phyloP scores from a whole-genome alignment of 352 stramenopile genomes.

The Phytopythium sindhum region DNA sequence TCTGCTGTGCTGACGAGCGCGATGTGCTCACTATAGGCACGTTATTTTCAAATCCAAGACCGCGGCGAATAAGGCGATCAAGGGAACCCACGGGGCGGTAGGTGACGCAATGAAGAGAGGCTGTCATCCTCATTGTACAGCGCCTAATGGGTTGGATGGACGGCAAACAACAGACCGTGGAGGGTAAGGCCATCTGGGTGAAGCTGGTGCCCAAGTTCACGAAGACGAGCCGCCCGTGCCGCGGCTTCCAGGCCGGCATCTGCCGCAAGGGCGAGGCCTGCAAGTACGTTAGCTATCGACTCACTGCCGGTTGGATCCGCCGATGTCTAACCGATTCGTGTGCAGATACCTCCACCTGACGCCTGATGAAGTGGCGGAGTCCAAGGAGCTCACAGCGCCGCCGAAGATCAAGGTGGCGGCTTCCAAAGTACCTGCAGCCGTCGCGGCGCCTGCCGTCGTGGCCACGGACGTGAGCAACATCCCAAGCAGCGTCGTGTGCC shows the following conservation, averaged over 20 bases:
- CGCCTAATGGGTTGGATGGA: not conserved
- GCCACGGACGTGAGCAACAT: constrained; percentile 26
- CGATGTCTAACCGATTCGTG: not conserved
- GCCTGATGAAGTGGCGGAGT: not conserved
- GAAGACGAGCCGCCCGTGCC: constrained; percentile 40
- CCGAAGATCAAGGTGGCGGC: constrained; percentile 5
- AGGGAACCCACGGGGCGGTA: constrained; percentile 47
- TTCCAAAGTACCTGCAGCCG: not conserved
- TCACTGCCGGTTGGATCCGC: too few relatives aligned
- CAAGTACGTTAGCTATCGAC: constrained; percentile 42
- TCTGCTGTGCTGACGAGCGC: not conserved
- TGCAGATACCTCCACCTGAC: constrained; percentile 30
- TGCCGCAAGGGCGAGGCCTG: constrained; percentile 62
- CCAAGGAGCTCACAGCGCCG: not conserved
- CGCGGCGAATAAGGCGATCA: constrained; percentile 33
- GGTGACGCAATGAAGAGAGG: not conserved
- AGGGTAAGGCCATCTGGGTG: constrained; percentile 50
- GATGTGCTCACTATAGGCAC: constrained; percentile 21
- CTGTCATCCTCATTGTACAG: not conserved
- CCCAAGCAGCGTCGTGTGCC: constrained; percentile 34
- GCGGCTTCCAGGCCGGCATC: constrained; percentile 51
- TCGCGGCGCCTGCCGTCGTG: constrained; percentile 3
- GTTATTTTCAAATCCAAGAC: constrained; percentile 29
- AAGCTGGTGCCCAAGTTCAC: constrained; percentile 35
- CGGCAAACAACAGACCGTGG: constrained; percentile 18